A percentile compares a stretch with the other conserved stretches of the same genome.
Evolutionary conservation across 2,329 filamentous ascomycete species (phyloP).

Genomic region (Fusarium tricinctum): DNA sequence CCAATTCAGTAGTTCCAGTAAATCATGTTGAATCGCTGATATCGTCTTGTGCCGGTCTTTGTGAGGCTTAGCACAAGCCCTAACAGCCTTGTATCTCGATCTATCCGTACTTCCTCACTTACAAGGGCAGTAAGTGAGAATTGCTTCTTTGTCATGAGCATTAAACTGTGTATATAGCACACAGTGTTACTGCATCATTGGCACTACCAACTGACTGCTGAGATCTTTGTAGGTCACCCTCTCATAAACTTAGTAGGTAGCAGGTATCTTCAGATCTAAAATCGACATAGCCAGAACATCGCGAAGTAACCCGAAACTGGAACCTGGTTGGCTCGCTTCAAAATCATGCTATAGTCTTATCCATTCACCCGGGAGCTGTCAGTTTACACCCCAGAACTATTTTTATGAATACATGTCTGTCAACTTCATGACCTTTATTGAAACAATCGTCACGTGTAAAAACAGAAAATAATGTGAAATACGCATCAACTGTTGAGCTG

Average conservation of each 20-base stretch:
- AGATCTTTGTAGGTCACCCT: too few species aligned
- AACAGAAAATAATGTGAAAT: neutral
- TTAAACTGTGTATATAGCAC: too few species aligned
- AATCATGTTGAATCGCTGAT: neutral
- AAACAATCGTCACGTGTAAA: neutral
- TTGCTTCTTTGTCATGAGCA: too few species aligned
- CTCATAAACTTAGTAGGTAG: too few species aligned
- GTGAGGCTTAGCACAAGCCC: neutral
- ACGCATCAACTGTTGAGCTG: neutral
- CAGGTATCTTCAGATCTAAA: neutral
- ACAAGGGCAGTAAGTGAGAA: neutral
- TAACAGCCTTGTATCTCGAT: neutral
- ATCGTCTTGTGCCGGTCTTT: neutral
- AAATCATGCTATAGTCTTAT: constrained; percentile 15
- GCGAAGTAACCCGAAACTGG: neutral
- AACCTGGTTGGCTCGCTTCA: constrained; percentile 33
- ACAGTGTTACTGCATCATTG: neutral
- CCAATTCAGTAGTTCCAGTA: neutral
- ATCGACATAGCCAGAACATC: neutral
- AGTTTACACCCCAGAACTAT: neutral
- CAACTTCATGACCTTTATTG: neutral
- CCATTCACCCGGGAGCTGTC: constrained; percentile 35
- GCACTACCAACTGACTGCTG: neutral
- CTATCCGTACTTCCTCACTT: neutral
- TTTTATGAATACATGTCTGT: constrained; percentile 2